Percentiles rank a stretch among this genome's conserved stretches.
Conservation (phyloP, 1,284 basidiomycete species). For the Rhodofomes roseus region DNA sequence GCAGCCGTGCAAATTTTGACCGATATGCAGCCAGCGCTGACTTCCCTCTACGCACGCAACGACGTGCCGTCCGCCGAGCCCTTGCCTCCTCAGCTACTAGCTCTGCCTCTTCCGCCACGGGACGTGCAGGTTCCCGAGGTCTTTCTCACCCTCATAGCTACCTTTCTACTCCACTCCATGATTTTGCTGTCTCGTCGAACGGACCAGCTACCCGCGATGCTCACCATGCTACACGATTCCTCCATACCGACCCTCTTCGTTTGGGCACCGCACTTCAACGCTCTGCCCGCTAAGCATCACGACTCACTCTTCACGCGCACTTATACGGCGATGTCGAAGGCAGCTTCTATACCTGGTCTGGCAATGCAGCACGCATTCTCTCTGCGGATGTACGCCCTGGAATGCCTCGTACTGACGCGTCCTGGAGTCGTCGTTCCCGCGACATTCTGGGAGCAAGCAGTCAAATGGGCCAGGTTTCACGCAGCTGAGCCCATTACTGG, state of each 20-base stretch:
- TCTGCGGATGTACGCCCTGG: constrained; percentile 33
- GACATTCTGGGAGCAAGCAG: constrained; percentile 64
- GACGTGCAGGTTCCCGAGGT: constrained; percentile 31
- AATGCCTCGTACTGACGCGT: constrained; percentile 29
- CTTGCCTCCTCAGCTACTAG: not conserved
- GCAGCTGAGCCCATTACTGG: constrained; percentile 29
- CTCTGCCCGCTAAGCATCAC: constrained; percentile 47
- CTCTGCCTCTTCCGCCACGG: constrained; percentile 44
- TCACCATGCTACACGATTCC: constrained; percentile 31
- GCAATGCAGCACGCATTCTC: constrained; percentile 31
- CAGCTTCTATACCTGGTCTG: constrained; percentile 27
- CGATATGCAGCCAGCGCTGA: constrained; percentile 44
- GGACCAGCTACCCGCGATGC: constrained; percentile 27
- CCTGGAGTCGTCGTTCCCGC: constrained; percentile 30
- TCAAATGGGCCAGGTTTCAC: constrained; percentile 46
- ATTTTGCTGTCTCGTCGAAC: constrained; percentile 32
- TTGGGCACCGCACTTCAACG: constrained; percentile 46
- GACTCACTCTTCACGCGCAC: constrained; percentile 56
- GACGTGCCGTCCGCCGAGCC: not conserved
- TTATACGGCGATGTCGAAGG: constrained; percentile 51
- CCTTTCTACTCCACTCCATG: constrained; percentile 52
- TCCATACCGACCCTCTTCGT: constrained; percentile 43
- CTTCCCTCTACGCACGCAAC: constrained; percentile 23
- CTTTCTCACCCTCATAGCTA: constrained; percentile 52
- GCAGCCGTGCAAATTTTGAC: constrained; percentile 40